Conservation (phyloP, 108 stramenopile genomes). For the Stephanodiscus triporus region DNA sequence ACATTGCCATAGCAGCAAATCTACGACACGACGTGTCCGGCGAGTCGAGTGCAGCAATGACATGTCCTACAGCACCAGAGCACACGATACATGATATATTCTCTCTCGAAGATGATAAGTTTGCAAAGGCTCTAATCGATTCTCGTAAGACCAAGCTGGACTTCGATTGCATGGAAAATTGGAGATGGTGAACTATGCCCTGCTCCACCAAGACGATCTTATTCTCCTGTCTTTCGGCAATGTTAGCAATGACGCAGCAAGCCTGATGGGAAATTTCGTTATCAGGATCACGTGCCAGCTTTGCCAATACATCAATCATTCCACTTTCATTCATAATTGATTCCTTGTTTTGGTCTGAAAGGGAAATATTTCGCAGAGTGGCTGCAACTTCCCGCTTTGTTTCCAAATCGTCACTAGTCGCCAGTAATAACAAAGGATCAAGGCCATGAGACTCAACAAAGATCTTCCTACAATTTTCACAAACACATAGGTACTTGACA, state of each 20-base stretch:
- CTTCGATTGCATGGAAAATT: conserved; percentile 75
- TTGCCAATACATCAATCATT: conserved; percentile 58
- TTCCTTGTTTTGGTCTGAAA: conserved; percentile 81
- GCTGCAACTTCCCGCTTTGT: conserved; percentile 82
- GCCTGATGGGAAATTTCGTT: conserved; percentile 74
- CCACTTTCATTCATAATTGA: conserved; percentile 68
- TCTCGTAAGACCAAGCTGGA: conserved; percentile 74
- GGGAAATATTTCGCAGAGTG: conserved; percentile 73
- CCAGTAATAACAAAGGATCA: conserved; percentile 67
- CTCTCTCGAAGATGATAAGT: conserved; percentile 77
- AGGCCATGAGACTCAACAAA: conserved; percentile 77
- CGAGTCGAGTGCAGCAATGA: conserved; percentile 67
- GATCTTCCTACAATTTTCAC: conserved; percentile 64
- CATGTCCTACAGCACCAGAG: conserved; percentile 63
- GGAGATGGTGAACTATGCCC: conserved; percentile 82
- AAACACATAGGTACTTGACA: conserved; percentile 58
- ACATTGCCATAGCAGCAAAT: conserved; percentile 85
- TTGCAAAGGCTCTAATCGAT: conserved; percentile 77
- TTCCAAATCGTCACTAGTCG: conserved; percentile 66
- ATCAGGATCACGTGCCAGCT: conserved; percentile 71
- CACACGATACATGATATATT: conserved; percentile 69
- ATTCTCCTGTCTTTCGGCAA: conserved; percentile 71
- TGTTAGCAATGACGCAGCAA: conserved; percentile 77
- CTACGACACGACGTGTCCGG: conserved; percentile 76
- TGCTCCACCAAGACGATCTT: conserved; percentile 66